A percentile compares a stretch with the other conserved stretches of the same genome.
Conservation (phyloP, 2,329 filamentous ascomycete species). For the Colletotrichum filicis region DNA sequence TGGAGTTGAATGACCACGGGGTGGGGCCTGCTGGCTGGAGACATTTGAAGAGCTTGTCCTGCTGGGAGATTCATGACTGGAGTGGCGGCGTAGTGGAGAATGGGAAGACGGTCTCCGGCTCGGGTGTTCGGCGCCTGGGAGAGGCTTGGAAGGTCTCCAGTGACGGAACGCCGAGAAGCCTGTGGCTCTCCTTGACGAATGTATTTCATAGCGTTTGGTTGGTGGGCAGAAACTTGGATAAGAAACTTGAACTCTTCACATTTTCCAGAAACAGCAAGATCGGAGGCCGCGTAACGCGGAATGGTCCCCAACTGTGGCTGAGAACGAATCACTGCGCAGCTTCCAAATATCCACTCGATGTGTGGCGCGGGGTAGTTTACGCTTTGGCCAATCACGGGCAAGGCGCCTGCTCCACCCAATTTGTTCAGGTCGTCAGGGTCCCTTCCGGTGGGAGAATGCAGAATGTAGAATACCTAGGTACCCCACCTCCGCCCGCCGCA, state of each 20-base stretch:
- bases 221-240: no score
- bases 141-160: not conserved
- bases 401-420: not conserved
- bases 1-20: not conserved
- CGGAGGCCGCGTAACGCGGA: conserved; percentile 29
- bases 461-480: no score
- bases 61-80: not conserved
- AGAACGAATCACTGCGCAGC: not conserved
- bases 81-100: not conserved
- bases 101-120: not conserved
- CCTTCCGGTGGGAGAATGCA: not conserved
- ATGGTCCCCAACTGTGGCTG: conserved; percentile 7
- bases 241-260: no score
- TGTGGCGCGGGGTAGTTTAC: not conserved
- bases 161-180: not conserved
- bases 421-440: conserved; percentile 23
- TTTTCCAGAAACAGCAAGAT: not conserved
- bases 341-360: not conserved
- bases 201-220: no score
- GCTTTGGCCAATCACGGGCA: not conserved
- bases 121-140: not conserved
- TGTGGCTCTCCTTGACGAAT: no score
- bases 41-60: not conserved
- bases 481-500: not conserved
- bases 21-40: not conserved